Percentiles rank a stretch among this genome's conserved stretches.
Conservation (phyloP, 768 basidiomycete species). For the Mycena amicta region DNA sequence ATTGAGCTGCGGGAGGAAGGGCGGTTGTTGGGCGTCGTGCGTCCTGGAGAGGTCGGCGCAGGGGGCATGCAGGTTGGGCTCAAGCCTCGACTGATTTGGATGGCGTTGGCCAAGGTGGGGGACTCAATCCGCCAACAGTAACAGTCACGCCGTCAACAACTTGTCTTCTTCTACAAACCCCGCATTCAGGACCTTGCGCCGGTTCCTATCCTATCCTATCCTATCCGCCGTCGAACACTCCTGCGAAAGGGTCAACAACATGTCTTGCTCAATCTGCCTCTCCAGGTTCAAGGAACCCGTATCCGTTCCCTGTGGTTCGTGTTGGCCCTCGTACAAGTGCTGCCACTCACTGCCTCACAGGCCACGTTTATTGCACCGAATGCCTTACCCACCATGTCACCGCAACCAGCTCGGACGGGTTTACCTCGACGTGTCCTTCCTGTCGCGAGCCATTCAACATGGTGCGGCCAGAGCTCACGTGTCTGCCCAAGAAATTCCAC, state of each 20-base stretch:
- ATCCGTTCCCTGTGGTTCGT: conserved; percentile 63
- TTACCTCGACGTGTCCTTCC: conserved; percentile 56
- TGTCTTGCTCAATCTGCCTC: conserved; percentile 61
- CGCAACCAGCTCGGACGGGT: conserved; percentile 32
- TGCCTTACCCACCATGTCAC: conserved; percentile 54
- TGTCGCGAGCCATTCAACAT: conserved; percentile 59
- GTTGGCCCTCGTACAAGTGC: no score
- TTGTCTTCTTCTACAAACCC: neutral
- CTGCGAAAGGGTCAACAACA: no score
- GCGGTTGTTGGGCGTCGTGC: conserved; percentile 23
- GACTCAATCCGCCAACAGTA: no score
- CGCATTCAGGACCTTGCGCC: neutral
- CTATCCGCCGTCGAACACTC: conserved; percentile 1
- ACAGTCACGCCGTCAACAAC: no score
- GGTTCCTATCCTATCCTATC: no score
- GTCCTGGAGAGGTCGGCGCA: neutral
- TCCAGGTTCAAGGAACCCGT: conserved; percentile 54
- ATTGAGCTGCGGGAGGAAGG: conserved; percentile 52
- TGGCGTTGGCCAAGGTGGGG: no score
- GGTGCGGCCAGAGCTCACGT: conserved; percentile 39
- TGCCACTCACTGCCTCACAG: conserved; percentile 31
- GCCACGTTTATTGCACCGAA: conserved; percentile 63
- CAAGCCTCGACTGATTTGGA: neutral
- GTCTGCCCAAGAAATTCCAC: conserved; percentile 53
- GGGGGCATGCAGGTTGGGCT: conserved; percentile 11